These are phyloP conservation scores for Neobulgaria alba DNA, from an alignment of 2,329 filamentous ascomycete species.

Conservation along the genomic window DNA sequence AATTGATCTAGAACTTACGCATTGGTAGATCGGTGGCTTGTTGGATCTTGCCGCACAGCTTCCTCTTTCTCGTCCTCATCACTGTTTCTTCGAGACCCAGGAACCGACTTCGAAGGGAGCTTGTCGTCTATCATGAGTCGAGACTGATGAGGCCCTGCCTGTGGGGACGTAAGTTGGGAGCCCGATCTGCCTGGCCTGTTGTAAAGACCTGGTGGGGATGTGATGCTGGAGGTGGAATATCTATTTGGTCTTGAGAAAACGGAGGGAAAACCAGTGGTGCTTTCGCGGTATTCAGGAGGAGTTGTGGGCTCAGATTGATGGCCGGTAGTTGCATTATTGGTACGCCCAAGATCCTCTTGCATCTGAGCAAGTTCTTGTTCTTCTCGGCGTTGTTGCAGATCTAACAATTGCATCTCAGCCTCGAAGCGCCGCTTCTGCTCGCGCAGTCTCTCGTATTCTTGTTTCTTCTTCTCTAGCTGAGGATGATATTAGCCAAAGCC, in stretches of 20 bases:
- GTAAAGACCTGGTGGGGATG: constrained; percentile 68
- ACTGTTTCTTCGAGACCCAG: constrained; percentile 80
- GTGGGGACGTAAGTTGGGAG: constrained; percentile 73
- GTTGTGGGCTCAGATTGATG: constrained; percentile 94
- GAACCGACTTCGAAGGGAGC: constrained; percentile 76
- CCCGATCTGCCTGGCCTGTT: constrained; percentile 67
- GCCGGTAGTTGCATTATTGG: constrained; percentile 41
- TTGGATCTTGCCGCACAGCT: constrained; percentile 58
- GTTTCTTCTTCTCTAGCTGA: constrained; percentile 87
- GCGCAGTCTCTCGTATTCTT: constrained; percentile 83
- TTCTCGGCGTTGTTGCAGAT: constrained; percentile 74
- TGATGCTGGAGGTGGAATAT: constrained; percentile 82
- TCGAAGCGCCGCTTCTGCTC: constrained; percentile 87
- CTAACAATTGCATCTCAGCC: constrained; percentile 82
- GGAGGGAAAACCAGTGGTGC: constrained; percentile 59
- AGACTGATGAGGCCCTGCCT: constrained; percentile 51
- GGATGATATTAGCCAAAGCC: constrained; percentile 30
- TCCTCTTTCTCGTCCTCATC: constrained; percentile 83
- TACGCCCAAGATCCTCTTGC: constrained; percentile 64
- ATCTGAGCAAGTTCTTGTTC: constrained; percentile 80
- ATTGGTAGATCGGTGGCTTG: constrained; percentile 64
- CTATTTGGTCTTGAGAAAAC: constrained; percentile 78
- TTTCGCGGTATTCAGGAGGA: constrained; percentile 84
- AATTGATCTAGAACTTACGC: constrained; percentile 53
- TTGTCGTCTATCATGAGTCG: constrained; percentile 54